Conservation (phyloP, 805 yeast genomes). For the Debaryomyces castellii region DNA sequence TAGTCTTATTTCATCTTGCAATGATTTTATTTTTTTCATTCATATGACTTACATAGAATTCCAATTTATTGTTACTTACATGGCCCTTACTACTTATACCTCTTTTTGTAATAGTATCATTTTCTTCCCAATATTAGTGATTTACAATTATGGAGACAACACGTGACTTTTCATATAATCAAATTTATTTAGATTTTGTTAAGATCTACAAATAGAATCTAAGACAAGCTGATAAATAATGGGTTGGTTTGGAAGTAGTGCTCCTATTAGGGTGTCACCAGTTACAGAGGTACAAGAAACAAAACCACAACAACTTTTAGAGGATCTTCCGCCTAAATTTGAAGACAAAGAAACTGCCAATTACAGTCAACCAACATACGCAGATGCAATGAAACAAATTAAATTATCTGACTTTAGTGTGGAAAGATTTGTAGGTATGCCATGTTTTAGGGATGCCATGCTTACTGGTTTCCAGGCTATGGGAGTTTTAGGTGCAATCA, state of each 20-base stretch:
- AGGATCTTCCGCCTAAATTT: conserved; percentile 54
- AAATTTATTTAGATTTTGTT: neutral
- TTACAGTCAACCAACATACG: conserved; percentile 11
- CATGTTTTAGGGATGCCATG: conserved; percentile 81
- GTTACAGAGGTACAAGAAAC: conserved; percentile 26
- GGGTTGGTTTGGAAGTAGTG: conserved; percentile 44
- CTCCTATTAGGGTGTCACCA: conserved; percentile 37
- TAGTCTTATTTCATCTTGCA: no score
- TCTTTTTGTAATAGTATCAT: neutral
- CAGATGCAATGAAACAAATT: conserved; percentile 44
- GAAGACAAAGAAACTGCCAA: conserved; percentile 24
- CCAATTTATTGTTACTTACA: no score
- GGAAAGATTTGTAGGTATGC: conserved; percentile 54
- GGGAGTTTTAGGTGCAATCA: conserved; percentile 67
- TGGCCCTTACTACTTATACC: neutral
- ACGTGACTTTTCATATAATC: neutral
- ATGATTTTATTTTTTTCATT: no score
- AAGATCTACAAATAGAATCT: neutral
- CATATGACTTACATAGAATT: no score
- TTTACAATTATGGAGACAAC: no score
- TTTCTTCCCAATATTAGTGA: neutral
- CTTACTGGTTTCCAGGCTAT: conserved; percentile 71
- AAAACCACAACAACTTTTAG: conserved; percentile 35
- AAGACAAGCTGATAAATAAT: conserved; percentile 12
- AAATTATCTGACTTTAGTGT: conserved; percentile 51